phyloP scores from a whole-genome alignment of 768 basidiomycete species.

The Russula abietina region DNA sequence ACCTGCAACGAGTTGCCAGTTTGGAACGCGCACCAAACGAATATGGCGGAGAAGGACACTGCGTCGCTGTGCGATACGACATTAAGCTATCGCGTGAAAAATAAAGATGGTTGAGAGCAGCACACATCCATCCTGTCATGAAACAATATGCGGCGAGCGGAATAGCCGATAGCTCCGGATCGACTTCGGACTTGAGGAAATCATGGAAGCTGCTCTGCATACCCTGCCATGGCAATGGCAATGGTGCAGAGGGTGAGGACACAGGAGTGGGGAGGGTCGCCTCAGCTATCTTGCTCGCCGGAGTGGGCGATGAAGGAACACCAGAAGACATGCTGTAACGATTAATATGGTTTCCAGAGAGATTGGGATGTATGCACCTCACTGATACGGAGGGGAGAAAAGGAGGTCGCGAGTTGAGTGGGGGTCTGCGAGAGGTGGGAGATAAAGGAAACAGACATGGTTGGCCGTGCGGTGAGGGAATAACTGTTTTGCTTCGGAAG shows the following conservation, averaged over 20 bases:
- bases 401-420: not conserved
- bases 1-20: conserved; percentile 73
- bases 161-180: conserved; percentile 43
- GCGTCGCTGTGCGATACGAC: conserved; percentile 44
- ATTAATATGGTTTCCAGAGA: not conserved
- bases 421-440: not conserved
- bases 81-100: not conserved
- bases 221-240: not conserved
- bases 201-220: conserved; percentile 32
- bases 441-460: not conserved
- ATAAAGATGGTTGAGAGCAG: conserved; percentile 9
- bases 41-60: conserved; percentile 71
- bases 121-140: conserved; percentile 76
- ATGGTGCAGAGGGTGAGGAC: not conserved
- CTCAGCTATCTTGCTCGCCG: conserved; percentile 3
- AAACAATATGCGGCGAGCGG: conserved; percentile 64
- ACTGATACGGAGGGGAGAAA: too few species aligned
- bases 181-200: conserved; percentile 40
- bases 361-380: not conserved
- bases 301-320: not conserved
- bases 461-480: too few species aligned
- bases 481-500: not conserved
- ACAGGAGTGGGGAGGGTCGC: conserved; percentile 12
- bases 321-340: not conserved
- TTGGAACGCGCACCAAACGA: conserved; percentile 83